A percentile compares a stretch with the other conserved stretches of the same genome.
These are phyloP conservation scores for Pleurozium schreberi DNA, from an alignment of 225 moss, liverwort and hornwort genomes.

Conservation along the genomic window DNA sequence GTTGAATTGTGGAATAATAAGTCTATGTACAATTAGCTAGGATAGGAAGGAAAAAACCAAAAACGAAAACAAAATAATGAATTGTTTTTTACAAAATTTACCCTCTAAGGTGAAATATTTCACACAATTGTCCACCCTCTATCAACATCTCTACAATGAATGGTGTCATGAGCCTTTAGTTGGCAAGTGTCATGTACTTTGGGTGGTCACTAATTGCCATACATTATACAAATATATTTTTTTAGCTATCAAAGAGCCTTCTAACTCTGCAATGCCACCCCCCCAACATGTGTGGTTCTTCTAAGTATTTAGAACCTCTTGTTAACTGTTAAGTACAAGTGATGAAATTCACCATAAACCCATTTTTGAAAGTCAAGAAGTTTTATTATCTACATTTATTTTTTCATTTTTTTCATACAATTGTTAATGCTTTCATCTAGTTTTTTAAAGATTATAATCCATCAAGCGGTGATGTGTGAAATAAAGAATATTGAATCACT, in stretches of 20 bases:
- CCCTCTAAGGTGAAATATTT: neutral
- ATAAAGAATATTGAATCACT: no score
- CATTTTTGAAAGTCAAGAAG: neutral
- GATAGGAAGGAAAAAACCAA: fast-evolving
- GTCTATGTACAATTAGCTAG: neutral
- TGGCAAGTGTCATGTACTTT: neutral
- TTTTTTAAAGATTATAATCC: neutral
- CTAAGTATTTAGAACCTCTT: neutral
- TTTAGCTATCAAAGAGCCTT: neutral
- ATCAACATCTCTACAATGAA: neutral
- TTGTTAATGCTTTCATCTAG: neutral
- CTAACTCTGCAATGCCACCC: no score
- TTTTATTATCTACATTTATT: neutral
- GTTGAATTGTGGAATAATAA: neutral
- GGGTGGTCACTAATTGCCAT: neutral
- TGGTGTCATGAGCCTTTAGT: neutral
- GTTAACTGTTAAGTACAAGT: neutral
- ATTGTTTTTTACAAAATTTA: neutral
- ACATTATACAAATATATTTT: neutral
- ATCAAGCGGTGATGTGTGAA: no score
- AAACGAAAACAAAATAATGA: neutral
- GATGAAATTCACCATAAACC: fast-evolving
- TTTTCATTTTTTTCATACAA: no score
- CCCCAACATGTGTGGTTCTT: neutral
- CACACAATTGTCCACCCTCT: neutral